Evolutionary conservation across 1,139 yeast species (phyloP), one percentile per base, ranked within the genome.

Genomic region (Geotrichum armillariae): DNA sequence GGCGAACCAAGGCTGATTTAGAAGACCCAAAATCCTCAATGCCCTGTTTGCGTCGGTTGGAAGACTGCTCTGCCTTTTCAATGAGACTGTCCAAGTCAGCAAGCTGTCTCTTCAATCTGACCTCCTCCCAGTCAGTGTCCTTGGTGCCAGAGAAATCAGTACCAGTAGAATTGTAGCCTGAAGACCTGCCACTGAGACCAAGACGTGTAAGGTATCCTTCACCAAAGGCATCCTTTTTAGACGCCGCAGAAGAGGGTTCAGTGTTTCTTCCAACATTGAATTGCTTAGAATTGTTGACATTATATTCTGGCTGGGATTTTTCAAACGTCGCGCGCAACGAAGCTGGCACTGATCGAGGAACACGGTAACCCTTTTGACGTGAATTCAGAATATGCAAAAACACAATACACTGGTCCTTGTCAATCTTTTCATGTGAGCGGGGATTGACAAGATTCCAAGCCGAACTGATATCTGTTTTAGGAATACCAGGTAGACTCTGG

Each of bases 361-460:
- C 82, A 54, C 94, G 75, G 60, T 84, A 83, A 31, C 96, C 96
- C 63, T 84, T 83, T 55, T 89, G 87, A 60, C 97, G 78, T 68
- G 91, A 96, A 68, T 90, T 89, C 61, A 93, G 76, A 58, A 91
- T 89, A 69, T 93, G 99, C 58, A 93, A 74, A 59, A 88, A 90
- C 33, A 88, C 95, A 58, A 90, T 72, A 23, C 90, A 83, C 66
- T 94, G 99, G 68, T 93, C 98, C 62, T 86, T 89, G 67, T 91
- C 98, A 56, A 93, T 89, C 14, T 95, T 84, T 62, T 85, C 90
- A 50, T 82, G 80, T 41, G 85, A 82, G 61, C 86, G 85, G 4
- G 99, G 98, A 63, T 93, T 93, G 43, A 94, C 95, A 54, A 93
- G 73, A 65, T 88, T 89, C 98, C 99, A 93, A 1, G 97, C 96